Base-by-base conservation (phyloP, 495 filamentous ascomycete species). In the Astrocystis sublimbata region DNA sequence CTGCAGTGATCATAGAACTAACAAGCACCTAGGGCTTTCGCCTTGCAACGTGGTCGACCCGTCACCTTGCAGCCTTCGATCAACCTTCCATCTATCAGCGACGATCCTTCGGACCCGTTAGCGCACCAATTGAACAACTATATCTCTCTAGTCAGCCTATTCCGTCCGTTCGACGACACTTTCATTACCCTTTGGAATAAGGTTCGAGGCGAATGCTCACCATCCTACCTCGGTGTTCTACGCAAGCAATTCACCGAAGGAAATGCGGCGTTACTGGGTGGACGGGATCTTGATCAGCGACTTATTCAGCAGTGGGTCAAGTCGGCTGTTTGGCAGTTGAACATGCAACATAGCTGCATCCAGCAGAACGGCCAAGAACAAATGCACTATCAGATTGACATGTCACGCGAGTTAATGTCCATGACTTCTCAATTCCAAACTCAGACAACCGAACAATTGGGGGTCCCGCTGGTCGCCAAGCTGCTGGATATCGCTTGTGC, bases 271-370 rank as follows among this genome's bases (percentile, higher is more conserved):
- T 85, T 86, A 60, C 79, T 90, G 43, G 83, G 85, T 52, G 78
- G 81, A 46, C 86, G 85, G 2, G 86, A 93, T 58, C 79, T 85
- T 17, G 90, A 96, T 67, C 76, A 92, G 8, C 79, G 85, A 8
- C 79, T 85, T 7, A 91, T 88, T 35, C 90, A 93, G 72, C 85
- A 90, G 68, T 96, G 91, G 91, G 81, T 93, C n/a, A 87, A 90
- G 64, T 89, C 89, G 26, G 87, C 88, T 68, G 82, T 89, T 2
- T 94, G 91, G 91, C 87, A 92, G 60, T 70, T 93, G 46, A 76
- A 69, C 54, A 74, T 72, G 71, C 81, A 78, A 55, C 81, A 76
- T 57, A 78, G 81, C 40, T 75, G 73, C 60, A 76, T 79, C 49
- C 76, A 72, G 58, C 75, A 77, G 42, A 70, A 69, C 54, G 62